Percentiles rank a stretch among this genome's conserved stretches.
Conservation (phyloP, 768 basidiomycete genomes). For the Fibroporia radiculosa region DNA sequence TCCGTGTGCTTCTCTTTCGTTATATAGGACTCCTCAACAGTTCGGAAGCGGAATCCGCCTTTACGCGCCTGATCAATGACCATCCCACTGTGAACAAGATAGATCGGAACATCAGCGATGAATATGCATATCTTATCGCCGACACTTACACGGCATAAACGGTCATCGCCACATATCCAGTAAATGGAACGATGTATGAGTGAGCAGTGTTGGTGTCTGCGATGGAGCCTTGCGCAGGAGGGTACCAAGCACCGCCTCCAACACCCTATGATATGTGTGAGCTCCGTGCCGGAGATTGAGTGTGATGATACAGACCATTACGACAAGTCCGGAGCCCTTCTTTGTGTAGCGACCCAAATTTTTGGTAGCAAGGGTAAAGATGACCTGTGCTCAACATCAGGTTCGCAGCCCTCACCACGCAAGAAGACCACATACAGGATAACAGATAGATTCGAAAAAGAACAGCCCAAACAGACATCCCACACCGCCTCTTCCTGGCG, state of each 20-base stretch:
- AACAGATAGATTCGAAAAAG: conserved; percentile 74
- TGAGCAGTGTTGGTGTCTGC: conserved; percentile 43
- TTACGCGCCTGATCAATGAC: conserved; percentile 43
- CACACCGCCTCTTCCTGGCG: conserved; percentile 47
- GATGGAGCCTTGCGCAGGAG: conserved; percentile 49
- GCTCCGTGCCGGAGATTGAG: background rate
- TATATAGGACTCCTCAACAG: conserved; percentile 33
- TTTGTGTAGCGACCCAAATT: conserved; percentile 55
- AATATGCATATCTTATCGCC: no score
- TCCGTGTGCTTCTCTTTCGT: conserved; percentile 12
- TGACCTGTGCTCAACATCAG: conserved; percentile 28
- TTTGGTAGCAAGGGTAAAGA: conserved; percentile 61
- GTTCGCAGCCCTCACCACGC: background rate
- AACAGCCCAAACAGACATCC: conserved; percentile 57
- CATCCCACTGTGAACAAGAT: conserved; percentile 36
- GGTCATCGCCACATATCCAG: conserved; percentile 52
- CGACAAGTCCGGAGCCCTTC: conserved; percentile 53
- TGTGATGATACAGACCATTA: conserved; percentile 34
- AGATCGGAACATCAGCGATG: conserved; percentile 1
- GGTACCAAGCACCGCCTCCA: conserved; percentile 65
- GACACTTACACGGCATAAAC: conserved; percentile 46
- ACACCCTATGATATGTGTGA: conserved; percentile 33
- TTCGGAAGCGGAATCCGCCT: conserved; percentile 42
- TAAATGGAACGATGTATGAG: conserved; percentile 54
- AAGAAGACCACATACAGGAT: conserved; percentile 34